Evolutionary conservation across 805 yeast genomes (phyloP).

Genomic region (Lipomyces yamadae): DNA sequence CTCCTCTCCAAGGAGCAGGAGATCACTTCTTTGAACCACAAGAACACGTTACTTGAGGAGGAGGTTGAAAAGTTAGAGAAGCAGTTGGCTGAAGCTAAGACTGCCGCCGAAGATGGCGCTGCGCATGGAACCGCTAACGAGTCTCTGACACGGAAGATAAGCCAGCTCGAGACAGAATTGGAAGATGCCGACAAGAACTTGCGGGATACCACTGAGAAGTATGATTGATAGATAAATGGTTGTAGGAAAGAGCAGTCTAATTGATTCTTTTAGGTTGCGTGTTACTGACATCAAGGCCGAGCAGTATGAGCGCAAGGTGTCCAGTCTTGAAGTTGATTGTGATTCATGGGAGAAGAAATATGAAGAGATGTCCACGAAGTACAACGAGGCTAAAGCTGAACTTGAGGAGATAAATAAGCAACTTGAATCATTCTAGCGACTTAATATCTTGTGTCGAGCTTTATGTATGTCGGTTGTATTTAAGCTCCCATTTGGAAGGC

Average conservation of each 20-base stretch:
- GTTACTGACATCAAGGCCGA: conserved; percentile 96
- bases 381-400: conserved; percentile 85
- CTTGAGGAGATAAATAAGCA: conserved; percentile 96
- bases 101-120: conserved; percentile 87
- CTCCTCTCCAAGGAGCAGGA: conserved; percentile 91
- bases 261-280: conserved; percentile 56
- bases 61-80: conserved; percentile 74
- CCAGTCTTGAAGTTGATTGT: conserved; percentile 89
- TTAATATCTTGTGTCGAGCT: background rate
- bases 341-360: conserved; percentile 87
- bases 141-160: conserved; percentile 85
- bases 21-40: conserved; percentile 88
- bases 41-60: conserved; percentile 85
- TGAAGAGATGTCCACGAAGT: conserved; percentile 84
- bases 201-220: conserved; percentile 87
- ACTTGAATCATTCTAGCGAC: conserved; percentile 64
- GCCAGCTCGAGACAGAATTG: conserved; percentile 85
- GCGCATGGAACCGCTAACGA: conserved; percentile 89
- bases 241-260: background rate
- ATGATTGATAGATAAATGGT: conserved; percentile 1
- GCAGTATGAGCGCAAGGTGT: conserved; percentile 91
- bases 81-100: conserved; percentile 75
- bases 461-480: conserved; percentile 3
- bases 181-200: conserved; percentile 89
- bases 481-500: background rate